Evolutionary conservation across 805 yeast species (phyloP).

Genomic region (Cyberlindnera sargentensis): DNA sequence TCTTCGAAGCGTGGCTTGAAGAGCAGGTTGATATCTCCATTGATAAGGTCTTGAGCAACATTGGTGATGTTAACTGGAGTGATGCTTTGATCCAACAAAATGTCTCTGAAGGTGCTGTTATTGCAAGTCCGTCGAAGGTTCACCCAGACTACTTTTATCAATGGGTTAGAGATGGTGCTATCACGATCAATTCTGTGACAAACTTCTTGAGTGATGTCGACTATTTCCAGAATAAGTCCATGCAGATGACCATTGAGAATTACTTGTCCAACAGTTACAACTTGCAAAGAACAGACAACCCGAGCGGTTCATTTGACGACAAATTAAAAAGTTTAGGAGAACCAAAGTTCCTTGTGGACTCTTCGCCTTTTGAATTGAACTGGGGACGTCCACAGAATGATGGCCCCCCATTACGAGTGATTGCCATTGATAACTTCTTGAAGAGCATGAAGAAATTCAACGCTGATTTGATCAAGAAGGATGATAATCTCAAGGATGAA

Average conservation of each 20-base stretch:
- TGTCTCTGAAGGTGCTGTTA: slow-evolving; percentile 60
- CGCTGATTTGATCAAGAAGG: slow-evolving; percentile 22
- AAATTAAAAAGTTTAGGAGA: slow-evolving; percentile 68
- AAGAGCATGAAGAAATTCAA: slow-evolving; percentile 31
- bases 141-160: slow-evolving; percentile 81
- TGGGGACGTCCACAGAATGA: slow-evolving; percentile 98
- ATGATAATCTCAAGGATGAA: slow-evolving; percentile 23
- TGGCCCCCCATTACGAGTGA: slow-evolving; percentile 81
- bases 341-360: slow-evolving; percentile 75
- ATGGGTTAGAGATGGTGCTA: slow-evolving; percentile 89
- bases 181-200: slow-evolving; percentile 62
- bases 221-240: slow-evolving; percentile 18
- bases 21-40: slow-evolving; percentile 36
- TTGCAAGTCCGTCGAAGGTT: slow-evolving; percentile 74
- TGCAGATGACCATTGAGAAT: slow-evolving; percentile 37
- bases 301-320: slow-evolving; percentile 51
- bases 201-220: slow-evolving; percentile 42
- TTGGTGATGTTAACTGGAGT: slow-evolving; percentile 34
- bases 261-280: slow-evolving; percentile 53
- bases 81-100: slow-evolving; percentile 25
- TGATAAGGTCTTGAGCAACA: slow-evolving; percentile 37
- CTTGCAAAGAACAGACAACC: slow-evolving; percentile 63
- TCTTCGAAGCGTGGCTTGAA: slow-evolving; percentile 39
- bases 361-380: slow-evolving; percentile 47
- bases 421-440: slow-evolving; percentile 54